Evolutionary conservation across 1,284 basidiomycete genomes (phyloP).

Genomic region (Sphagnurus paluster): DNA sequence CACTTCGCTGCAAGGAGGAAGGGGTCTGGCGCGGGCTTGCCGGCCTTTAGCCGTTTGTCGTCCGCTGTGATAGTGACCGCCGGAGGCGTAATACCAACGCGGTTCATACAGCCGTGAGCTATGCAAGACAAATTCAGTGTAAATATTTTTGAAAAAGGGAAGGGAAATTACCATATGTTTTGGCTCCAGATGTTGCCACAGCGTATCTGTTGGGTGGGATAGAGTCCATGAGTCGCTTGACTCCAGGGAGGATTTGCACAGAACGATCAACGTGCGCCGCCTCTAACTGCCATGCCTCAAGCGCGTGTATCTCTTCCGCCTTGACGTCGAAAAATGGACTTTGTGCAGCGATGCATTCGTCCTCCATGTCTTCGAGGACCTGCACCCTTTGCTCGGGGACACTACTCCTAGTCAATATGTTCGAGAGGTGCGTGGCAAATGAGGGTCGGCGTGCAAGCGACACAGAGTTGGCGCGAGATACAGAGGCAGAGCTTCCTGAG

Average conservation of each 20-base stretch:
- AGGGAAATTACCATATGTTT: slow-evolving; percentile 57
- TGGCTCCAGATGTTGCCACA: slow-evolving; percentile 77
- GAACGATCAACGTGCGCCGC: slow-evolving; percentile 64
- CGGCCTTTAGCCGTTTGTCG: slow-evolving; percentile 66
- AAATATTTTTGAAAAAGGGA: slow-evolving; percentile 12
- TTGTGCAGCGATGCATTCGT: slow-evolving; percentile 43
- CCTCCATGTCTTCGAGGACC: slow-evolving; percentile 34
- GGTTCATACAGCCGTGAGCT: slow-evolving; percentile 72
- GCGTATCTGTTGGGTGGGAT: slow-evolving; percentile 70
- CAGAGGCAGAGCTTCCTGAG: slow-evolving; percentile 35
- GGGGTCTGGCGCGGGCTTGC: slow-evolving; percentile 72
- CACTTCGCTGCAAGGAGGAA: slow-evolving; percentile 76
- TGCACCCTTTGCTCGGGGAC: slow-evolving; percentile 33
- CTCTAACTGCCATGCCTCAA: slow-evolving; percentile 59
- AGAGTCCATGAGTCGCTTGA: slow-evolving; percentile 65
- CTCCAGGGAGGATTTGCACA: slow-evolving; percentile 75
- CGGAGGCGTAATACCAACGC: slow-evolving; percentile 73
- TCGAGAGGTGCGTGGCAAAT: slow-evolving; percentile 48
- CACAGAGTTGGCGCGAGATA: slow-evolving; percentile 44
- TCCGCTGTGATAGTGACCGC: slow-evolving; percentile 78
- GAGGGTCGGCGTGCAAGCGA: slow-evolving; percentile 46
- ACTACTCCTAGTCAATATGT: slow-evolving; percentile 44
- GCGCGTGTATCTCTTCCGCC: slow-evolving; percentile 34
- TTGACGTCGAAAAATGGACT: slow-evolving; percentile 36
- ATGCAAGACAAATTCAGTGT: slow-evolving; percentile 12